Evolutionary conservation across 371 early-diverging fungal species (phyloP).

Genomic region (Rozella allomycis): DNA sequence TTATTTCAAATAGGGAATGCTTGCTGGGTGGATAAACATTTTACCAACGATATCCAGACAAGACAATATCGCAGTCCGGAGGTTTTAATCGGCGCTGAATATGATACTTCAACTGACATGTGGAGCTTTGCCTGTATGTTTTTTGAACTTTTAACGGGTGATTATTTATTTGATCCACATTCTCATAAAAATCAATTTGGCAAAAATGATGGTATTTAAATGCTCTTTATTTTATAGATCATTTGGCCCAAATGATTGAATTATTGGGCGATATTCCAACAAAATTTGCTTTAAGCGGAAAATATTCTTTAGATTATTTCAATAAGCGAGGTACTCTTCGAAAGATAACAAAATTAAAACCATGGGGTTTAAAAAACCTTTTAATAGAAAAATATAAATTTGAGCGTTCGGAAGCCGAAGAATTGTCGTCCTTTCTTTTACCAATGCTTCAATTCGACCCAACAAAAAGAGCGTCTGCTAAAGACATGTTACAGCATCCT

Average conservation of each 20-base stretch:
- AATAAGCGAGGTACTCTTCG: constrained; percentile 44
- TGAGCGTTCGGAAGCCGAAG: constrained; percentile 26
- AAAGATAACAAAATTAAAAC: constrained; percentile 55
- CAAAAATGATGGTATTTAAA: constrained; percentile 61
- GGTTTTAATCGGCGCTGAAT: constrained; percentile 80
- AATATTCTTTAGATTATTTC: constrained; percentile 51
- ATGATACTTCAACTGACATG: constrained; percentile 82
- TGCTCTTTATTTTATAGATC: constrained; percentile 31
- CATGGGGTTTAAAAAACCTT: constrained; percentile 59
- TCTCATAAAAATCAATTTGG: constrained; percentile 43
- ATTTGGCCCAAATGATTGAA: constrained; percentile 86
- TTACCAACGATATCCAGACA: constrained; percentile 89
- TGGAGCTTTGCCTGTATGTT: constrained; percentile 92
- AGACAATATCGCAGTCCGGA: constrained; percentile 95
- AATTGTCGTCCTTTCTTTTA: constrained; percentile 34
- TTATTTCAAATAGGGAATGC: too few species aligned
- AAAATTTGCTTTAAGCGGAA: constrained; percentile 44
- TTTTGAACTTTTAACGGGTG: constrained; percentile 77
- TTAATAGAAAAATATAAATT: constrained; percentile 64
- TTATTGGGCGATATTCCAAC: constrained; percentile 61
- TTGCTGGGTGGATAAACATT: constrained; percentile 85
- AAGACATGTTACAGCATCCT: constrained; percentile 3
- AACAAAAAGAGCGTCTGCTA: constrained; percentile 9
- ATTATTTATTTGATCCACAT: constrained; percentile 82
- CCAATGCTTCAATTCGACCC: constrained; percentile 58